Evolutionary conservation across 2,329 filamentous ascomycete species (phyloP), one percentile per base, ranked within the genome.

Genomic region (Rutstroemia sp.): DNA sequence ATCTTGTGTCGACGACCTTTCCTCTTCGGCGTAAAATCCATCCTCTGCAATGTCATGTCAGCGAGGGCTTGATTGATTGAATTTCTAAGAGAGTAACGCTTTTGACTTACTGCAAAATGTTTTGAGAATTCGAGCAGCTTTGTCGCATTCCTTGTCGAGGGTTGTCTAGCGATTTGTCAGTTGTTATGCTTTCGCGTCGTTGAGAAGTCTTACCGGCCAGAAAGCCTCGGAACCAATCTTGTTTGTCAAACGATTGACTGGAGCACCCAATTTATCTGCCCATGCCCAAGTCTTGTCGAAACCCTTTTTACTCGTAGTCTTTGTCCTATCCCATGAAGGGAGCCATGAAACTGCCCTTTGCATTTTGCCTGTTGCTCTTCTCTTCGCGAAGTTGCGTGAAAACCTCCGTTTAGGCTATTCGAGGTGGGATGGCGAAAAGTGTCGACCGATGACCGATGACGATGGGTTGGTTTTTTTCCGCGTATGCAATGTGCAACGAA

Each of bases 61-160:
- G 51, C 21, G 34, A 27, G n/a, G n/a, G n/a, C n/a, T n/a, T n/a
- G n/a, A n/a, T n/a, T n/a, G n/a, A n/a, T n/a, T n/a, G n/a, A n/a
- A n/a, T n/a, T n/a, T n/a, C n/a, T n/a, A n/a, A n/a, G n/a, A n/a
- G n/a, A n/a, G n/a, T n/a, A n/a, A n/a, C n/a, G n/a, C n/a, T n/a
- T n/a, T n/a, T n/a, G n/a, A n/a, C 83, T 66, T 77, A 89, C 86
- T 89, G 76, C 89, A 95, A 73, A 96, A 96, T 34, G 88, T 92
- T 69, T 91, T 87, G 55, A 96, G 73, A 60, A 95, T 95, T 54
- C 90, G 81, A 56, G 91, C 90, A 52, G 90, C 88, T 75, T 95
- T 96, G 72, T 96, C 89, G 71, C 87, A 88, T 75, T 96, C 92
- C 62, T 86, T 85, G 69, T 95, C 92, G 48, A 96, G 76, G 1